Evolutionary conservation across 176 grass and related monocot genomes (phyloP).

Genomic region (Avena atlantica): DNA sequence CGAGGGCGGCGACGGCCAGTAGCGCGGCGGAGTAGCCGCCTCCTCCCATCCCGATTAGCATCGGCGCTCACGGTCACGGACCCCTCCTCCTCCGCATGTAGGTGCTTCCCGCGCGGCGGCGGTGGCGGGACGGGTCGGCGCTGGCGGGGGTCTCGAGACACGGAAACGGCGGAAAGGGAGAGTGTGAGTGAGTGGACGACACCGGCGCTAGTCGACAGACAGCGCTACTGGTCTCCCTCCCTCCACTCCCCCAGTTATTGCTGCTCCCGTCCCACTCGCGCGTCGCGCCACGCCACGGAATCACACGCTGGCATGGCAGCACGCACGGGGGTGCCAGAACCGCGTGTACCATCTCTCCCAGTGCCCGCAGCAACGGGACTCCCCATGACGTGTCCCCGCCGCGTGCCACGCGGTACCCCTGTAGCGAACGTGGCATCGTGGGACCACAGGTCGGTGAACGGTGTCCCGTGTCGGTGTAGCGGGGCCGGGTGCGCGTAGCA

Average conservation of each 20-base stretch:
- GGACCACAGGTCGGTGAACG: neutral
- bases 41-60: neutral
- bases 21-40: neutral
- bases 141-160: neutral
- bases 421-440: neutral
- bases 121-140: neutral
- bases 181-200: slow-evolving; percentile 25
- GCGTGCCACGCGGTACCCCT: slow-evolving; percentile 38
- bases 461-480: rapidly evolving
- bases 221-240: too few species aligned
- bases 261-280: neutral
- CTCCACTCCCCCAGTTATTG: neutral
- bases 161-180: neutral
- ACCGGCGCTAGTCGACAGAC: slow-evolving; percentile 17
- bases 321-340: neutral
- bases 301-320: neutral
- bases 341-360: neutral
- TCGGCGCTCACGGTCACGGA: neutral
- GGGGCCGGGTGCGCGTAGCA: slow-evolving; percentile 13
- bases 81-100: slow-evolving; percentile 7
- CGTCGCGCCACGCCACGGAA: neutral
- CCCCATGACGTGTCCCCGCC: neutral
- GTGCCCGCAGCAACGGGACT: neutral
- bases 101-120: neutral
- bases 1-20: neutral